phyloP scores from a whole-genome alignment of 148 eudicot species.

The Mesembryanthemum crystallinum region DNA sequence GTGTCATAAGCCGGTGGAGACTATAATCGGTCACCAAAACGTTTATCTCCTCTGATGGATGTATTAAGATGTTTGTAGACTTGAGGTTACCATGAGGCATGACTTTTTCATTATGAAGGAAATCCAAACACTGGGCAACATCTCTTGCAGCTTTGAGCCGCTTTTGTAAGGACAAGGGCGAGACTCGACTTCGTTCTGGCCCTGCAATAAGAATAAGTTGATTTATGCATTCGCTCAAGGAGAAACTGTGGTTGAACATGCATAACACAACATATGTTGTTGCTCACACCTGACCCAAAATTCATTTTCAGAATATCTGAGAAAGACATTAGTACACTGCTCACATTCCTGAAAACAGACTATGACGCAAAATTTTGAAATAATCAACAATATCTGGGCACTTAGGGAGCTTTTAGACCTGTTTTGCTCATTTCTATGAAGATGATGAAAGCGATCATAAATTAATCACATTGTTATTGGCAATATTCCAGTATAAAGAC shows the following conservation, averaged over 20 bases:
- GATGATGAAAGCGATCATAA: too few species aligned
- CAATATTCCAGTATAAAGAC: too few species aligned
- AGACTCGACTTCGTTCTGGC: slow-evolving; percentile 32
- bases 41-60: slow-evolving; percentile 26
- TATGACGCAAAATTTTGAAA: too few species aligned
- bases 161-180: slow-evolving; percentile 38
- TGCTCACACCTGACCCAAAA: too few species aligned
- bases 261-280: neutral
- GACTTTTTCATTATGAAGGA: slow-evolving; percentile 59
- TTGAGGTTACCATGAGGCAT: slow-evolving; percentile 80
- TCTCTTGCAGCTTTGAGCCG: slow-evolving; percentile 50
- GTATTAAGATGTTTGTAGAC: slow-evolving; percentile 61
- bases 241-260: neutral
- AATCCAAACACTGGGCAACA: slow-evolving; percentile 53
- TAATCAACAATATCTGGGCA: too few species aligned
- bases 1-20: slow-evolving; percentile 61
- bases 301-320: too few species aligned
- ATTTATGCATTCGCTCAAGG: neutral
- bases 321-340: too few species aligned
- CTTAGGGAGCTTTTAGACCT: too few species aligned
- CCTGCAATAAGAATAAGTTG: slow-evolving; percentile 32
- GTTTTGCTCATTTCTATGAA: too few species aligned
- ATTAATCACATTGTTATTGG: too few species aligned
- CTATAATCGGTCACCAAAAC: slow-evolving; percentile 57
- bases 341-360: too few species aligned